A percentile compares a stretch with the other conserved stretches of the same genome.
Conservation (phyloP, 2,329 filamentous ascomycete species). For the Ilyonectria sp. region DNA sequence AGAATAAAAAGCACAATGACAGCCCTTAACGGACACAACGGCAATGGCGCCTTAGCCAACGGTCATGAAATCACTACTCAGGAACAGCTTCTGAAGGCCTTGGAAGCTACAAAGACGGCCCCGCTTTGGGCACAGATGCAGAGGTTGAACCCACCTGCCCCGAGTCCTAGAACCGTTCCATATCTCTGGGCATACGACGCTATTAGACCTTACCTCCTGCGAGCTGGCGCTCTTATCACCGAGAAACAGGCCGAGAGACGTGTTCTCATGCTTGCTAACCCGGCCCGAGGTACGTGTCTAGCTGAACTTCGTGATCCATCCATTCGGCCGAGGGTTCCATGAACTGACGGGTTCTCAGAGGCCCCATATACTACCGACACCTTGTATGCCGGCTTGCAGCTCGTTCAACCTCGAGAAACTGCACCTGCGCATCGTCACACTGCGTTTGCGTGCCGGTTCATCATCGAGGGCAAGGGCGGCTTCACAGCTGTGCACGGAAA, state of each 20-base stretch:
- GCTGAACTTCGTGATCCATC: too few relatives aligned
- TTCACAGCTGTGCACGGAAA: constrained; percentile 71
- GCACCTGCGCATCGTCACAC: constrained; percentile 69
- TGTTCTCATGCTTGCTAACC: constrained; percentile 59
- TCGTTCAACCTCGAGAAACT: constrained; percentile 70
- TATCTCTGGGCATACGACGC: constrained; percentile 55
- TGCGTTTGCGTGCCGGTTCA: constrained; percentile 69
- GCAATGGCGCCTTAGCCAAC: neutral
- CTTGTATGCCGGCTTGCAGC: constrained; percentile 69
- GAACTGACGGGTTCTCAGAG: neutral
- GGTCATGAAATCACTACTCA: constrained; percentile 10
- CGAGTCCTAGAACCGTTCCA: constrained; percentile 59
- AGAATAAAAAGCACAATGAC: neutral
- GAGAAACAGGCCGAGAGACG: constrained; percentile 58
- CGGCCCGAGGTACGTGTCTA: constrained; percentile 57
- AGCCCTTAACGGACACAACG: neutral
- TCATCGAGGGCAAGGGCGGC: constrained; percentile 67
- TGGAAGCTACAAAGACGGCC: constrained; percentile 24
- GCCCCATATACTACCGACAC: constrained; percentile 71
- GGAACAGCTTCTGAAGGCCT: constrained; percentile 21
- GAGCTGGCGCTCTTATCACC: constrained; percentile 52
- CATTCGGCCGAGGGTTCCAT: neutral
- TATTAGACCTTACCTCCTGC: constrained; percentile 51
- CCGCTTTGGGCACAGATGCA: constrained; percentile 66
- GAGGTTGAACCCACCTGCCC: constrained; percentile 60